A percentile compares a stretch with the other conserved stretches of the same genome.
phyloP scores from a whole-genome alignment of 305 asterid genomes.

The Fraxinus baroniana region DNA sequence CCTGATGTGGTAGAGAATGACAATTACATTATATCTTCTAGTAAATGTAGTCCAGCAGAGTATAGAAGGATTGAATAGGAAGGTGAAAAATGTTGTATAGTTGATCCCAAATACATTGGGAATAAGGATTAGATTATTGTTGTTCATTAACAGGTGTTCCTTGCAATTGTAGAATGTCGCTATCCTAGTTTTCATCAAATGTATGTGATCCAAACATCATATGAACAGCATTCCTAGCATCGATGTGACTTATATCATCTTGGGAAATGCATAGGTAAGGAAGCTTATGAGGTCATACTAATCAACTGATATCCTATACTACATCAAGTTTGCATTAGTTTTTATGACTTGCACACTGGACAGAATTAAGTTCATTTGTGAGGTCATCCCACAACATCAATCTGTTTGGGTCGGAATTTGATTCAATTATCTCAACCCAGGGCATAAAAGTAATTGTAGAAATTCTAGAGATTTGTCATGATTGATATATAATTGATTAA shows the following conservation, averaged over 20 bases:
- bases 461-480: too few relatives aligned
- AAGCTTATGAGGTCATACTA: not conserved
- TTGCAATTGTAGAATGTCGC: not conserved
- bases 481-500: too few relatives aligned
- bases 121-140: not conserved
- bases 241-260: not conserved
- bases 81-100: not conserved
- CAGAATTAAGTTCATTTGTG: not conserved
- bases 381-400: not conserved
- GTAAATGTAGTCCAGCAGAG: not conserved
- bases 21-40: not conserved
- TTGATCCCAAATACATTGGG: not conserved
- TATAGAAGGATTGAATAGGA: not conserved
- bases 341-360: not conserved
- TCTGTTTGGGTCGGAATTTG: not conserved
- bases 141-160: not conserved
- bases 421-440: not conserved
- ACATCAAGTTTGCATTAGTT: not conserved
- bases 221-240: not conserved
- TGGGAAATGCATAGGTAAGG: not conserved
- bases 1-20: not conserved
- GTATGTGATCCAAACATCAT: not conserved
- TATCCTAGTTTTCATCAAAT: not conserved
- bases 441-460: not conserved
- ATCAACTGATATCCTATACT: not conserved